Base-by-base conservation (phyloP, 805 yeast species). In the Jamesozyma hellenica region DNA sequence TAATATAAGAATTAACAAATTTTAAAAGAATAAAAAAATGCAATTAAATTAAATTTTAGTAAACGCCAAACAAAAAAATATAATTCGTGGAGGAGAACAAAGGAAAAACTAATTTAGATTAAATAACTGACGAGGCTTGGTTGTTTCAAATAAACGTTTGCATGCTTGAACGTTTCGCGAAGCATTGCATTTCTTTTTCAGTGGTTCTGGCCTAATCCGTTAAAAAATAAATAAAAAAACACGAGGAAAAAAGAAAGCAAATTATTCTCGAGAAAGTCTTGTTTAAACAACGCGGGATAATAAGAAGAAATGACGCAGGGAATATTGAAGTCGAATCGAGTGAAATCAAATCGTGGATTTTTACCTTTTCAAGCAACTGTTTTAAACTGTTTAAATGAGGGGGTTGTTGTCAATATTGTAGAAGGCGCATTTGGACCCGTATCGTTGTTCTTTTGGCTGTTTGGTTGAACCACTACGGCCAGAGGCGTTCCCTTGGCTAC, bases 401-500 rank as follows among this genome's bases (percentile, higher is more conserved):
- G 67, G 11, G 66, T 64, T 0, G 65, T 62, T 5, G 66, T 60
- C 13, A 63, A 46, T 13, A 76, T 64, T 10, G 63, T 58, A 1
- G 58, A 38, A 0, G 82, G 80, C 0, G 81, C 82, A 44, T 50
- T 63, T 2, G 59, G 53, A 0, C 85, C 86, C 0, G 86, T 79
- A 51, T 80, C 86, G 49, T 80, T 78, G 46, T 78, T 76, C 34
- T 71, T 65, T 50, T 78, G 83, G 30, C 60, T 52, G 29, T 63
- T 69, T 1, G 87, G 86, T 53, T 80, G 87, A 7, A 78, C 52
- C 30, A 36, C 77, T 48, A 3, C 73, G 73, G n/a, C 47, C 45
- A 60, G 21, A 35, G 49, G 40, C 15, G 56, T 50, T 44, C 55
- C 36, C 27, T 37, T 42, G 28, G 61, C 45, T 2, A 43, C 9